Evolutionary conservation across 108 stramenopile species (phyloP).

Genomic region (Chaetoceros muelleri): DNA sequence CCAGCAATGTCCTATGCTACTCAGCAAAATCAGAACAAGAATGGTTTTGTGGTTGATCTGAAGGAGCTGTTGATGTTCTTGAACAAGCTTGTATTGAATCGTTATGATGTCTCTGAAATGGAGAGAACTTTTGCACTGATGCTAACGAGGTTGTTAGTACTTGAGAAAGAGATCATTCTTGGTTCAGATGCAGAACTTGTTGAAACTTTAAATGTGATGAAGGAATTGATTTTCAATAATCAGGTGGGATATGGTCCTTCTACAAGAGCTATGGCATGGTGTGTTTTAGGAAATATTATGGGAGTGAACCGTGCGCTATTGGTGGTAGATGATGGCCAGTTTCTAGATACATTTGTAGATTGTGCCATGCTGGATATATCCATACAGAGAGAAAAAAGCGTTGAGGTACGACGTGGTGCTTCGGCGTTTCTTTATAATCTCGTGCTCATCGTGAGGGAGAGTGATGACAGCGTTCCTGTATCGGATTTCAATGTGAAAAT

Average conservation of each 20-base stretch:
- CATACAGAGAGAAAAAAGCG: slow-evolving; percentile 8
- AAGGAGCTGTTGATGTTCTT: background rate
- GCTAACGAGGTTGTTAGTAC: slow-evolving; percentile 42
- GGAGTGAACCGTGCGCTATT: slow-evolving; percentile 3
- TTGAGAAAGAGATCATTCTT: too few species aligned
- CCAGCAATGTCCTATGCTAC: too few species aligned
- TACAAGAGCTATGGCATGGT: slow-evolving; percentile 39
- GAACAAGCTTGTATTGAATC: too few species aligned
- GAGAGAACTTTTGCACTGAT: slow-evolving; percentile 41
- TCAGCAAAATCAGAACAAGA: too few species aligned
- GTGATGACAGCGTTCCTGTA: background rate
- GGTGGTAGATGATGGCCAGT: background rate
- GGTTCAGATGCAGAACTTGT: too few species aligned
- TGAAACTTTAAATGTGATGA: too few species aligned
- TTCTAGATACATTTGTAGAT: slow-evolving; percentile 12
- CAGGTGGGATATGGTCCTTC: too few species aligned
- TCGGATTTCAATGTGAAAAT: background rate
- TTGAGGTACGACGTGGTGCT: slow-evolving; percentile 38
- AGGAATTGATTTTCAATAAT: too few species aligned
- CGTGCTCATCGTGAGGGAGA: background rate
- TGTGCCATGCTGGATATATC: slow-evolving; percentile 11
- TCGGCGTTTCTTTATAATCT: slow-evolving; percentile 51
- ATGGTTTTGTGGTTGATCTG: too few species aligned
- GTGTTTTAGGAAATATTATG: slow-evolving; percentile 33
- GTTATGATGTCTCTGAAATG: too few species aligned